These are phyloP conservation scores for Stephanodiscus minutulus DNA, from an alignment of 108 stramenopile genomes.

Conservation along the genomic window DNA sequence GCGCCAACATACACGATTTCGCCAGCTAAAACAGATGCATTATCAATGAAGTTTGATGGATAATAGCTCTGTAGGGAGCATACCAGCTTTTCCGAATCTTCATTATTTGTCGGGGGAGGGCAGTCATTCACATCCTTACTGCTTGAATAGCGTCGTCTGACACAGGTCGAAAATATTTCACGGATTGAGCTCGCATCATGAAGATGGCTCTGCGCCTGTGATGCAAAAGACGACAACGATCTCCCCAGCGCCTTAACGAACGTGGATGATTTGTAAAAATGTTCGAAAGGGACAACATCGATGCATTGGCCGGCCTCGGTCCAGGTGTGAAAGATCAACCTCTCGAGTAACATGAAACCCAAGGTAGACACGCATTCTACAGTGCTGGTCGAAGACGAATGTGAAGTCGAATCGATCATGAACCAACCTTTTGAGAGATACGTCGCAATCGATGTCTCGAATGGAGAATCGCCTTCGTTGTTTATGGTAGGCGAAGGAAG, in stretches of 20 bases:
- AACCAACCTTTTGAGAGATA: constrained; percentile 33
- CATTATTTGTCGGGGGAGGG: not conserved
- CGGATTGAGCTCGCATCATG: constrained; percentile 12
- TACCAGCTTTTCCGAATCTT: constrained; percentile 5
- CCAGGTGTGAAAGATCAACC: constrained; percentile 42
- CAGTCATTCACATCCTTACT: constrained; percentile 3
- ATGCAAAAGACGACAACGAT: constrained; percentile 25
- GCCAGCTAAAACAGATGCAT: constrained; percentile 12
- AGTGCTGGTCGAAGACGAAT: constrained; percentile 11
- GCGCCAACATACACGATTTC: constrained; percentile 4
- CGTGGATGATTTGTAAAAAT: constrained; percentile 36
- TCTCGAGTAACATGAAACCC: constrained; percentile 46
- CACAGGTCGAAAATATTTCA: constrained; percentile 32
- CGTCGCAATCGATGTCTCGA: constrained; percentile 55
- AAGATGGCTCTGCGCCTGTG: constrained; percentile 14
- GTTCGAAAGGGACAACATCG: constrained; percentile 31
- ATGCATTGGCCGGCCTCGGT: constrained; percentile 22
- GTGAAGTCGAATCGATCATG: constrained; percentile 1
- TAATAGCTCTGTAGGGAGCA: constrained; percentile 26
- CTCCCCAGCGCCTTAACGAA: constrained; percentile 27
- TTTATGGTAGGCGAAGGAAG: constrained; percentile 39
- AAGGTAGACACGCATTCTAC: constrained; percentile 38
- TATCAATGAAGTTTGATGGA: constrained; percentile 49
- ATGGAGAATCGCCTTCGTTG: constrained; percentile 27
- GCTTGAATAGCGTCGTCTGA: constrained; percentile 23